Evolutionary conservation across 805 yeast species (phyloP).

Genomic region (Yamadazyma phyllophila): DNA sequence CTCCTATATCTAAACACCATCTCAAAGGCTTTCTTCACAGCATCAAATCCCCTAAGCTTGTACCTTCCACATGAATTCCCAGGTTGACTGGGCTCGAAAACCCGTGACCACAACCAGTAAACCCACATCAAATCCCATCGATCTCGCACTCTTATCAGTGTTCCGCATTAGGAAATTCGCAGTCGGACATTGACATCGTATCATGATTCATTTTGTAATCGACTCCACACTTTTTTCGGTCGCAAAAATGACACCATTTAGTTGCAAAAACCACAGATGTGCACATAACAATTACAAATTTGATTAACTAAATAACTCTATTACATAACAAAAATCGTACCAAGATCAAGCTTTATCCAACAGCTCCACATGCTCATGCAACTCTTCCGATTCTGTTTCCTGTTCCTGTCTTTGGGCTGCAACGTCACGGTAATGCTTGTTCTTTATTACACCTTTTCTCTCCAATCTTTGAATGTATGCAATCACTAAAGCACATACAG

Average conservation of each 20-base stretch:
- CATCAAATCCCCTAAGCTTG: not conserved
- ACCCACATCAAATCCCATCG: too few species aligned
- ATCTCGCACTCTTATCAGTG: not conserved
- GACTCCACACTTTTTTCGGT: not conserved
- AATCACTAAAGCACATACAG: constrained; percentile 17
- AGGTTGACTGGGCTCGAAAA: too few species aligned
- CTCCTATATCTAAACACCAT: not conserved
- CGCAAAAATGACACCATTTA: not conserved
- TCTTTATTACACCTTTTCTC: constrained; percentile 7
- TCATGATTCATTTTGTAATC: not conserved
- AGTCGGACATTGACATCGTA: not conserved
- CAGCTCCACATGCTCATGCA: not conserved
- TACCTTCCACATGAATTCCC: not conserved
- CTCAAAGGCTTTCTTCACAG: not conserved
- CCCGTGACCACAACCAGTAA: too few species aligned
- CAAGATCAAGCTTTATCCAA: not conserved
- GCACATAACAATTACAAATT: not conserved
- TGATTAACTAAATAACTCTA: not conserved
- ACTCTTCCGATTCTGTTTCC: not conserved
- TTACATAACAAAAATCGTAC: not conserved
- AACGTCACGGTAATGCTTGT: constrained; percentile 3
- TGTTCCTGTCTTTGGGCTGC: not conserved
- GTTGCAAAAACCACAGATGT: not conserved
- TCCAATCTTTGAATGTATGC: constrained; percentile 6
- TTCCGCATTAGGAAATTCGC: not conserved